These are phyloP conservation scores for Fraxinus angustifolia DNA, from an alignment of 305 asterid species.

Conservation along the genomic window DNA sequence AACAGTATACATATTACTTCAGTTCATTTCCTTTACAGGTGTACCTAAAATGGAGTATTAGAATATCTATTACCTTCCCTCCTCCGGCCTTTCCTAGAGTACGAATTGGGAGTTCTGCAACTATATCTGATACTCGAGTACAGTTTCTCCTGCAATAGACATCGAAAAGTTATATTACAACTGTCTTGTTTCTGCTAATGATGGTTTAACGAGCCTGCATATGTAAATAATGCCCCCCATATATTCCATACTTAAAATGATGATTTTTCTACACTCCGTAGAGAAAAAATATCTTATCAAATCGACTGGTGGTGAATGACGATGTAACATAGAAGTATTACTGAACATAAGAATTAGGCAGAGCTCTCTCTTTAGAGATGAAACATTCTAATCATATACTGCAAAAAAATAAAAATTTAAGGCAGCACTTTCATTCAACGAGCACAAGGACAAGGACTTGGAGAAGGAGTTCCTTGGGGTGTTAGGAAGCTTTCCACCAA, in stretches of 20 bases:
- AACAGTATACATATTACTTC: background rate
- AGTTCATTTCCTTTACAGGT: background rate
- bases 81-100: background rate
- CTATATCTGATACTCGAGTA: conserved; percentile 36
- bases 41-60: background rate
- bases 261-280: background rate
- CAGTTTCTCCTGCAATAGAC: conserved; percentile 44
- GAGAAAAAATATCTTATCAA: background rate
- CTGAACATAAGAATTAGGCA: background rate
- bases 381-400: background rate
- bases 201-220: background rate
- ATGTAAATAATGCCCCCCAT: background rate
- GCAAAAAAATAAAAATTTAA: background rate
- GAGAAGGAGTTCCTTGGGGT: background rate
- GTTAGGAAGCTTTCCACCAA: background rate
- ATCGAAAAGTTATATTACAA: background rate
- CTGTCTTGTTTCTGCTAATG: background rate
- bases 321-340: background rate
- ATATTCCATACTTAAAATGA: background rate
- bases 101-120: background rate
- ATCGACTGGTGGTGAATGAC: background rate
- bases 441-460: background rate
- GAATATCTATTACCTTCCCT: background rate
- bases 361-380: background rate
- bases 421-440: background rate